Evolutionary conservation across 2,329 filamentous ascomycete genomes (phyloP).

Genomic region (Fusarium compactum): DNA sequence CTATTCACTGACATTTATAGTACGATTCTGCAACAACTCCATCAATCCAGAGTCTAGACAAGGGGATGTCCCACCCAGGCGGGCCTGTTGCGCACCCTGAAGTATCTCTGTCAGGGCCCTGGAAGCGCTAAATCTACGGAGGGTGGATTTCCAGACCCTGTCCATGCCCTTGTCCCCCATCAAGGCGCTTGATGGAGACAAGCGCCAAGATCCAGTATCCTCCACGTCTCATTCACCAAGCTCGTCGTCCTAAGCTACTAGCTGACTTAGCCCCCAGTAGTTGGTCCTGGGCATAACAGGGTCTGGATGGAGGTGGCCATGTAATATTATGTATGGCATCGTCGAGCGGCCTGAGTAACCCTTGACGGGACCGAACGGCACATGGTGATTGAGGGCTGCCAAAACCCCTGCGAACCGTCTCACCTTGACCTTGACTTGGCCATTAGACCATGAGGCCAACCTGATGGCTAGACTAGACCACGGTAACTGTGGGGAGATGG

Average conservation of each 20-base stretch:
- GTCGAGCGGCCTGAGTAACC: constrained; percentile 34
- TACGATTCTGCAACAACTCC: constrained; percentile 33
- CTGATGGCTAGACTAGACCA: constrained; percentile 39
- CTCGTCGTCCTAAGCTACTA: constrained; percentile 29
- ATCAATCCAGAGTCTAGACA: constrained; percentile 33
- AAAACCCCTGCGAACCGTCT: constrained; percentile 29
- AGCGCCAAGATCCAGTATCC: constrained; percentile 35
- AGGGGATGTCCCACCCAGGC: constrained; percentile 36
- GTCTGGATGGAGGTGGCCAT: constrained; percentile 32
- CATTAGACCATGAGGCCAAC: constrained; percentile 37
- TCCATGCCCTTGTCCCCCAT: constrained; percentile 37
- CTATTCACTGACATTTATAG: constrained; percentile 36
- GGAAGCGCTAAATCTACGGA: constrained; percentile 43
- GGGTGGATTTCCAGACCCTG: constrained; percentile 34
- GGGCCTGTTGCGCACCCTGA: constrained; percentile 43
- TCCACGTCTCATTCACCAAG: constrained; percentile 41
- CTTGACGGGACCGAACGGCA: constrained; percentile 41
- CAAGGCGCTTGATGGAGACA: constrained; percentile 38
- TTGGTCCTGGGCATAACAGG: constrained; percentile 26
- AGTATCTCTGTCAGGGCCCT: constrained; percentile 42
- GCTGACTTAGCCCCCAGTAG: constrained; percentile 28
- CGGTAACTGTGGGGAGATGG: constrained; percentile 47
- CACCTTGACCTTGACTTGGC: constrained; percentile 40
- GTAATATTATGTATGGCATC: constrained; percentile 35
- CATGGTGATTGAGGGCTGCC: constrained; percentile 35